A percentile compares a stretch with the other conserved stretches of the same genome.
phyloP scores from a whole-genome alignment of 2,329 filamentous ascomycete genomes.

The Zymoseptoria crescenta region DNA sequence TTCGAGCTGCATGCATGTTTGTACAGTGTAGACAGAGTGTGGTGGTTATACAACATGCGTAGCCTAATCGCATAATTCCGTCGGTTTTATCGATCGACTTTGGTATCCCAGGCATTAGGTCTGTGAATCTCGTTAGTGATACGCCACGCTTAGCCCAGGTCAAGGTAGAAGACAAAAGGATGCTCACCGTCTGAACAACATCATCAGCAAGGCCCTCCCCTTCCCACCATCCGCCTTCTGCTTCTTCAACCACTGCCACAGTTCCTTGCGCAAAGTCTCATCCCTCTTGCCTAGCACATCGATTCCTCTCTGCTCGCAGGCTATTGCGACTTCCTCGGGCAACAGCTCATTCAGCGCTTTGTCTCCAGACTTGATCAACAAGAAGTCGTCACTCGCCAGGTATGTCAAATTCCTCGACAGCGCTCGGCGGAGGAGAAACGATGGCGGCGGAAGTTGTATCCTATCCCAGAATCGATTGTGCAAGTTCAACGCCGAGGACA shows the following conservation, averaged over 20 bases:
- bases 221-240: slow-evolving; percentile 32
- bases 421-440: slow-evolving; percentile 46
- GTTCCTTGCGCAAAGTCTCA: slow-evolving; percentile 20
- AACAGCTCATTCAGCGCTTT: slow-evolving; percentile 44
- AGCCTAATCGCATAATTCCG: background rate
- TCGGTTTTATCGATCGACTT: background rate
- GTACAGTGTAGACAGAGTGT: background rate
- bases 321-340: slow-evolving; percentile 30
- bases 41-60: background rate
- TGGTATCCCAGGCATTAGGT: slow-evolving; percentile 14
- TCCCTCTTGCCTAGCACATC: slow-evolving; percentile 25
- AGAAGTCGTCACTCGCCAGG: slow-evolving; percentile 60
- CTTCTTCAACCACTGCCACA: slow-evolving; percentile 35
- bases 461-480: slow-evolving; percentile 37
- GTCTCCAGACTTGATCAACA: slow-evolving; percentile 59
- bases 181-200: slow-evolving; percentile 30
- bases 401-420: slow-evolving; percentile 52
- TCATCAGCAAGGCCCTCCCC: slow-evolving; percentile 23
- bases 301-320: slow-evolving; percentile 29
- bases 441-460: slow-evolving; percentile 41
- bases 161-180: slow-evolving; percentile 4
- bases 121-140: slow-evolving; percentile 1
- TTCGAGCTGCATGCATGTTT: background rate
- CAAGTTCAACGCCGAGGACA: slow-evolving; percentile 34
- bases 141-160: background rate